Conservation (phyloP, 2,329 filamentous ascomycete genomes). For the Hymenoscyphus fraxineus region DNA sequence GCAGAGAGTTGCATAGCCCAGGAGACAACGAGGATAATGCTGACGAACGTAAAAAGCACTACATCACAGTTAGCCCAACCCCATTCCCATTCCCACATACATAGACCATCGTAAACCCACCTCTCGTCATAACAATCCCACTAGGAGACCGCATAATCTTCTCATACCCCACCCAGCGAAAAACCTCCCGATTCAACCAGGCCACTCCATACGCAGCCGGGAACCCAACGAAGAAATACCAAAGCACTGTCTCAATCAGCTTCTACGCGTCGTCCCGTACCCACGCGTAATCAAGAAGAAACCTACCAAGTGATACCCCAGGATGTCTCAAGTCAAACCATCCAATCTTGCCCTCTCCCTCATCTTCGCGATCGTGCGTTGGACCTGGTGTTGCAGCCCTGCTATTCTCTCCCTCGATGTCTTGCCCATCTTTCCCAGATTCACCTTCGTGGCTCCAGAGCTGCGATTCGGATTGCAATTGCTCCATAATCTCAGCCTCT, state of each 20-base stretch:
- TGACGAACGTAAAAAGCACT: neutral
- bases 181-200: neutral
- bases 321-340: neutral
- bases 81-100: too few relatives aligned
- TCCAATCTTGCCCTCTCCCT: neutral
- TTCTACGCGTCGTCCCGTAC: neutral
- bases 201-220: constrained; percentile 15
- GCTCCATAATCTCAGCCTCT: constrained; percentile 3
- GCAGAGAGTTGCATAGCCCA: constrained; percentile 5
- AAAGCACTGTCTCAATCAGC: neutral
- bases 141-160: constrained; percentile 13
- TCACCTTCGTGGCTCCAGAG: constrained; percentile 3
- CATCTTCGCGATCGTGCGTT: neutral
- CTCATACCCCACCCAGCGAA: constrained; percentile 13
- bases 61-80: neutral
- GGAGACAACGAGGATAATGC: neutral
- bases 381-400: neutral
- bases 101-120: constrained; percentile 1
- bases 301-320: neutral
- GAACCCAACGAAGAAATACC: constrained; percentile 13
- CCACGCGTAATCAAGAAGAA: neutral
- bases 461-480: constrained; percentile 13
- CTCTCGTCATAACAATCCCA: constrained; percentile 5
- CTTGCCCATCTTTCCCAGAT: neutral
- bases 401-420: neutral